A percentile compares a stretch with the other conserved stretches of the same genome.
Conservation (phyloP, 768 basidiomycete species). For the Suillus subaureus region DNA sequence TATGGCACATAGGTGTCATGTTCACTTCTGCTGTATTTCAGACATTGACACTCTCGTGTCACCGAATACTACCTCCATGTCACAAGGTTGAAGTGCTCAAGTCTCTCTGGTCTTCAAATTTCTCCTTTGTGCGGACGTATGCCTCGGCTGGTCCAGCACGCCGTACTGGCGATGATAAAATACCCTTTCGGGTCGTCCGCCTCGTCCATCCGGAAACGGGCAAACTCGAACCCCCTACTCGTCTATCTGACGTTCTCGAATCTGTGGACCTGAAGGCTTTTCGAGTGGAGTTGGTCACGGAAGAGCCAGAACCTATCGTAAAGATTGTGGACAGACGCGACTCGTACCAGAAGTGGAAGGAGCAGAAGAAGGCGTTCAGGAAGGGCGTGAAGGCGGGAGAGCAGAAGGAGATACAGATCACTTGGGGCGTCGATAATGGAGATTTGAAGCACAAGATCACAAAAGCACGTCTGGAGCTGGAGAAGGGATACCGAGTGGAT, state of each 20-base stretch:
- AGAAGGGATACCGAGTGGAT: slow-evolving; percentile 59
- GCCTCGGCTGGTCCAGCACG: slow-evolving; percentile 1
- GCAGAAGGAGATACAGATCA: slow-evolving; percentile 71
- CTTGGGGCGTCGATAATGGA: slow-evolving; percentile 60
- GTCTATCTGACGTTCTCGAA: slow-evolving; percentile 47
- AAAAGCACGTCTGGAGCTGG: slow-evolving; percentile 58
- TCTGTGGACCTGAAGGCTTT: slow-evolving; percentile 42
- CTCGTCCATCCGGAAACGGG: slow-evolving; percentile 50
- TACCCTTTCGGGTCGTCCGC: slow-evolving; percentile 44
- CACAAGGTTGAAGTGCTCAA: neutral
- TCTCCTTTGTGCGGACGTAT: neutral
- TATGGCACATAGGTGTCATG: neutral
- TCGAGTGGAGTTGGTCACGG: slow-evolving; percentile 57
- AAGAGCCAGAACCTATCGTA: slow-evolving; percentile 58
- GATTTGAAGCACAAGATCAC: slow-evolving; percentile 70
- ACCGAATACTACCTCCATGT: slow-evolving; percentile 9
- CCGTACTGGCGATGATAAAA: slow-evolving; percentile 40
- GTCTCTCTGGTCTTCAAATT: slow-evolving; percentile 9
- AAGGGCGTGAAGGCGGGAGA: slow-evolving; percentile 31
- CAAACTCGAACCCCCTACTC: slow-evolving; percentile 36
- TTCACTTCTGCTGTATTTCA: neutral
- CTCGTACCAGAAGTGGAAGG: slow-evolving; percentile 40
- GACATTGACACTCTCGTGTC: slow-evolving; percentile 10
- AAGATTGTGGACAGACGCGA: slow-evolving; percentile 53
- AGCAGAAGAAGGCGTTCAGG: slow-evolving; percentile 36